Percentiles rank a stretch among this genome's conserved stretches.
Conservation (phyloP, 768 basidiomycete species). For the Mycena polygramma region DNA sequence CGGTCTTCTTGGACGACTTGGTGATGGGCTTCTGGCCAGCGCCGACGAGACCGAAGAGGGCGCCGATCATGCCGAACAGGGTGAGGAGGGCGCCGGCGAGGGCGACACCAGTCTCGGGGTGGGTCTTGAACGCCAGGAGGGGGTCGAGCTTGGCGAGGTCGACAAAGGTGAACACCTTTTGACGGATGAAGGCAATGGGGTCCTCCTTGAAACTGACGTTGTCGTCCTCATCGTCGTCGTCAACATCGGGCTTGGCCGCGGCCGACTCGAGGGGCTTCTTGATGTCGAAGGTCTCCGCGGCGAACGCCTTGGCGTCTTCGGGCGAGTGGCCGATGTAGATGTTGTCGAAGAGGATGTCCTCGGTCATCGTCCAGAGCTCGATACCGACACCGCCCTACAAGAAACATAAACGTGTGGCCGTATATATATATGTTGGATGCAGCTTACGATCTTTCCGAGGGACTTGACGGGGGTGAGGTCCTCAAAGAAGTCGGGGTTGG, state of each 20-base stretch:
- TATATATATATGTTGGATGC: not conserved
- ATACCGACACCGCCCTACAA: constrained; percentile 93
- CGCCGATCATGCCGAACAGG: constrained; percentile 87
- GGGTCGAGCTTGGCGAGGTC: constrained; percentile 84
- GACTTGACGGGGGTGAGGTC: constrained; percentile 85
- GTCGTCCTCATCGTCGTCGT: constrained; percentile 62
- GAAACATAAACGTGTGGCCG: constrained; percentile 23
- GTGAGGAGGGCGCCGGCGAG: constrained; percentile 82
- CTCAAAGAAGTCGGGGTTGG: constrained; percentile 93
- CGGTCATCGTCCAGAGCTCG: constrained; percentile 99
- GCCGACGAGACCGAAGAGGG: constrained; percentile 84
- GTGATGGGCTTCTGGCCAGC: constrained; percentile 78
- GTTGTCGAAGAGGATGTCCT: constrained; percentile 93
- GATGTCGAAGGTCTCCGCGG: constrained; percentile 89
- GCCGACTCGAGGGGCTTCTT: constrained; percentile 89
- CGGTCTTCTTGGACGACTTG: constrained; percentile 86
- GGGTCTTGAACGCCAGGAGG: constrained; percentile 83
- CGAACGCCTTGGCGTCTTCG: constrained; percentile 86
- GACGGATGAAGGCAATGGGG: constrained; percentile 84
- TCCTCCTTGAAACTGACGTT: constrained; percentile 74
- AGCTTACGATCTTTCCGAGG: constrained; percentile 86
- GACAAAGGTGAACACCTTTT: constrained; percentile 84
- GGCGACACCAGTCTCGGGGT: constrained; percentile 89
- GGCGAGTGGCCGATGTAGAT: constrained; percentile 94
- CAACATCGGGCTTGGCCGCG: constrained; percentile 64